Evolutionary conservation across 2,329 filamentous ascomycete genomes (phyloP).

Genomic region (Calycina herbarum): DNA sequence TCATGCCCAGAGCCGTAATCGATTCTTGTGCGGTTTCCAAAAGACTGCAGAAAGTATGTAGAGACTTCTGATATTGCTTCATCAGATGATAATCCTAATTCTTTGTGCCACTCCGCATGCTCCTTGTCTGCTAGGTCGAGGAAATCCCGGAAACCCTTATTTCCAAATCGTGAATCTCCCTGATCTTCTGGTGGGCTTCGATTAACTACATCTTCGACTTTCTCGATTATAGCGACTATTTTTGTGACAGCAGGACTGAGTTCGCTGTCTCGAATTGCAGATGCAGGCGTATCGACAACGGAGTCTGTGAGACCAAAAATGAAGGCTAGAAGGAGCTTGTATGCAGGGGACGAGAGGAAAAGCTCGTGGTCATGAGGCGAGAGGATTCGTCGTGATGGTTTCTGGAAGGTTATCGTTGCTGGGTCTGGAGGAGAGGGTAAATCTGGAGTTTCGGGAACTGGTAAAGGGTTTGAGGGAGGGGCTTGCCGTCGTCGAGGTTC

Average conservation of each 20-base stretch:
- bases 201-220: constrained; percentile 65
- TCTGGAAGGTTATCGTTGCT: constrained; percentile 59
- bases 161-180: constrained; percentile 88
- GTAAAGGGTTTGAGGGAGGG: constrained; percentile 53
- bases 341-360: constrained; percentile 76
- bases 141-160: constrained; percentile 84
- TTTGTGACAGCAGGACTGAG: constrained; percentile 60
- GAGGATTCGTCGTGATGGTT: constrained; percentile 77
- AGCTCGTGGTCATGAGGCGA: constrained; percentile 76
- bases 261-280: constrained; percentile 55
- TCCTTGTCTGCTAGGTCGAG: constrained; percentile 65
- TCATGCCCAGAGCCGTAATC: constrained; percentile 98
- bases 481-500: constrained; percentile 61
- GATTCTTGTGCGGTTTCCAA: constrained; percentile 83
- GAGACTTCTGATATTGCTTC: constrained; percentile 69
- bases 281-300: constrained; percentile 69
- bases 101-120: constrained; percentile 59
- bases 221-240: constrained; percentile 69
- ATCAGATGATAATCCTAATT: constrained; percentile 52
- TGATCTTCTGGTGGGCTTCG: constrained; percentile 80
- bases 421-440: constrained; percentile 68
- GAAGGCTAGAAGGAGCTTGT: constrained; percentile 76
- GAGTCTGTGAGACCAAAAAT: constrained; percentile 84
- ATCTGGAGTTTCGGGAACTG: constrained; percentile 73
- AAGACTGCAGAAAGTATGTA: constrained; percentile 77